Evolutionary conservation across 345 rosid species (phyloP).

Genomic region (Rhizophora apiculata): DNA sequence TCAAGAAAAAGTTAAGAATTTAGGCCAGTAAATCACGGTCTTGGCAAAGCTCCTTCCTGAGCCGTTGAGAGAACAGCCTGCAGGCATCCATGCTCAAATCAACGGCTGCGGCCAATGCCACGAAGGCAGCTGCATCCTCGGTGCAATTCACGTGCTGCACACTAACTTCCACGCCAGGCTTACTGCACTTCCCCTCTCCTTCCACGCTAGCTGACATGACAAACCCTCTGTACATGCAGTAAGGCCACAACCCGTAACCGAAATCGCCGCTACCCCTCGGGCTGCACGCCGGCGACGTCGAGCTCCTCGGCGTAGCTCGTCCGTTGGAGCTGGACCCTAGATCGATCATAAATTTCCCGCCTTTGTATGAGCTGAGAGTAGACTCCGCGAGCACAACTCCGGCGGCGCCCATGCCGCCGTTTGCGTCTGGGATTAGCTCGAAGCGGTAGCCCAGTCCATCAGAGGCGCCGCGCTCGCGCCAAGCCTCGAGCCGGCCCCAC

Average conservation of each 20-base stretch:
- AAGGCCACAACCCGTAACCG: conserved; percentile 70
- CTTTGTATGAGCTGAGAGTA: conserved; percentile 53
- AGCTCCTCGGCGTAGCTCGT: conserved; percentile 31
- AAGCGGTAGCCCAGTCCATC: conserved; percentile 78
- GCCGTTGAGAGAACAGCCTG: conserved; percentile 75
- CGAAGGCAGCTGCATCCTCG: conserved; percentile 92
- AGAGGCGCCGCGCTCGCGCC: conserved; percentile 78
- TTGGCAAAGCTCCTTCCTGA: conserved; percentile 76
- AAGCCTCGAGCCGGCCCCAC: conserved; percentile 91
- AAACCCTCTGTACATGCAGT: conserved; percentile 58
- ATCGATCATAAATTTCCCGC: conserved; percentile 78
- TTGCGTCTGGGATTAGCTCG: conserved; percentile 62
- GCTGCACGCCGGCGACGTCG: conserved; percentile 62
- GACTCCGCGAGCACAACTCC: conserved; percentile 73
- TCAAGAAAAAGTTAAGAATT: not conserved
- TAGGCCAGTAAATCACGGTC: conserved; percentile 35
- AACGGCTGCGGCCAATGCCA: conserved; percentile 83
- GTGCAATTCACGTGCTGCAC: conserved; percentile 89
- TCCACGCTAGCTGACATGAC: conserved; percentile 86
- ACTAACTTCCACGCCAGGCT: conserved; percentile 78
- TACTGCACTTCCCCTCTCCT: conserved; percentile 83
- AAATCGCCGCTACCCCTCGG: conserved; percentile 80
- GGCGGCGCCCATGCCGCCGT: conserved; percentile 35
- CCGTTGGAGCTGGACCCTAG: conserved; percentile 32
- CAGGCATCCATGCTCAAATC: conserved; percentile 96